Evolutionary conservation across 345 rosid genomes (phyloP).

Genomic region (Populus deltoides): DNA sequence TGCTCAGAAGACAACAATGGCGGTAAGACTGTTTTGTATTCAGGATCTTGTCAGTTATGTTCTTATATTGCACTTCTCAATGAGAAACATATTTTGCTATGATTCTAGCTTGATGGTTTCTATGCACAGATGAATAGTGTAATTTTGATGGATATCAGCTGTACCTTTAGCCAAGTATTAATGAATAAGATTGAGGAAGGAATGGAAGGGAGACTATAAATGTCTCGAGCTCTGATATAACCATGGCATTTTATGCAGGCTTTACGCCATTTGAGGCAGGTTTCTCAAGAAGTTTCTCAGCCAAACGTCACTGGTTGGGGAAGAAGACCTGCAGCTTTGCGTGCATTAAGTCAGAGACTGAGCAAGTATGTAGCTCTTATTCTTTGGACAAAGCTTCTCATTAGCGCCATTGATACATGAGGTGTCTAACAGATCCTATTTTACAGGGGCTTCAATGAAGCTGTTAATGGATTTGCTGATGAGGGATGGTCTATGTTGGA

Average conservation of each 20-base stretch:
- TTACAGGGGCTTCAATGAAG: constrained; percentile 92
- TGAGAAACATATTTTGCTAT: not conserved
- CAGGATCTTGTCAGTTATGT: not conserved
- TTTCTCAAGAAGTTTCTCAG: constrained; percentile 85
- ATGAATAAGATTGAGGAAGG: not conserved
- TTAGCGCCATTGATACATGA: constrained; percentile 7
- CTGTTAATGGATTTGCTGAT: constrained; percentile 89
- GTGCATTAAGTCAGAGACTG: constrained; percentile 90
- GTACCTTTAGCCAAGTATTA: not conserved
- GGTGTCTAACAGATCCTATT: not conserved
- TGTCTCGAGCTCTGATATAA: not conserved
- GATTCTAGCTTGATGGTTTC: not conserved
- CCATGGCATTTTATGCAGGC: constrained; percentile 45
- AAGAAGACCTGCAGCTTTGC: constrained; percentile 89
- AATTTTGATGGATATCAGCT: not conserved
- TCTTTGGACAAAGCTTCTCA: not conserved
- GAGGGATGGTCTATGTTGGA: constrained; percentile 98
- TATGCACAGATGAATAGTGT: not conserved
- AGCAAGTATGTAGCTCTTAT: constrained; percentile 44
- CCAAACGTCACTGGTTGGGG: constrained; percentile 86
- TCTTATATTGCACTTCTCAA: not conserved
- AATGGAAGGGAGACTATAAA: not conserved
- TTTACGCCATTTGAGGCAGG: constrained; percentile 88
- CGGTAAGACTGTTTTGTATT: constrained; percentile 46
- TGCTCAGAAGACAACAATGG: constrained; percentile 97